These are phyloP conservation scores for Brettanomyces naardenensis DNA, from an alignment of 805 yeast species.

Conservation along the genomic window DNA sequence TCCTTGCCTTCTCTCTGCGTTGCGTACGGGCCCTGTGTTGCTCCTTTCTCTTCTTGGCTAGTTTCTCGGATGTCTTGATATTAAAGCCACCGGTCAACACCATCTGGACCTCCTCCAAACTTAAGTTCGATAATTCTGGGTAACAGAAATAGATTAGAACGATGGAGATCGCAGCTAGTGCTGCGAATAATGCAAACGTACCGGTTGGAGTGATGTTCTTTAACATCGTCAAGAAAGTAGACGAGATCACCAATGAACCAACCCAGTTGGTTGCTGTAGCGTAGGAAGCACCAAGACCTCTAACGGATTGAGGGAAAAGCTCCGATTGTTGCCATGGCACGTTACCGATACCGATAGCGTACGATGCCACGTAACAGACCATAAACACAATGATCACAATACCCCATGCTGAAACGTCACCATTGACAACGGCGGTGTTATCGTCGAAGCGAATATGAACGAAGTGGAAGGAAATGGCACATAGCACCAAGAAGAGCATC, in stretches of 20 bases:
- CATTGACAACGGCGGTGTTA: constrained; percentile 32
- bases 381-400: constrained; percentile 76
- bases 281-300: constrained; percentile 86
- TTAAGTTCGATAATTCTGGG: constrained; percentile 88
- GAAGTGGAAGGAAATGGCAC: constrained; percentile 89
- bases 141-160: constrained; percentile 74
- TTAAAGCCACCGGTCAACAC: constrained; percentile 81
- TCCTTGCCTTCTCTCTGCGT: neutral
- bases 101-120: constrained; percentile 84
- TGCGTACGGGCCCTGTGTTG: constrained; percentile 2
- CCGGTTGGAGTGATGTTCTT: constrained; percentile 91
- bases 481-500: constrained; percentile 65
- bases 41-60: constrained; percentile 39
- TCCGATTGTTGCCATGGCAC: constrained; percentile 99
- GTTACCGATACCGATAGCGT: constrained; percentile 93
- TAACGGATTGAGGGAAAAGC: constrained; percentile 85
- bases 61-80: constrained; percentile 52
- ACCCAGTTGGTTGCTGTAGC: constrained; percentile 95
- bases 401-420: constrained; percentile 76
- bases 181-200: constrained; percentile 87
- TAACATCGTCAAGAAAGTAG: constrained; percentile 92
- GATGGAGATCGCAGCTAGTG: constrained; percentile 62
- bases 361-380: constrained; percentile 81
- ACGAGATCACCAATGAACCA: constrained; percentile 84
- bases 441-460: constrained; percentile 54